A percentile compares a stretch with the other conserved stretches of the same genome.
Evolutionary conservation across 768 basidiomycete genomes (phyloP).

Genomic region (Trametes coccinea): DNA sequence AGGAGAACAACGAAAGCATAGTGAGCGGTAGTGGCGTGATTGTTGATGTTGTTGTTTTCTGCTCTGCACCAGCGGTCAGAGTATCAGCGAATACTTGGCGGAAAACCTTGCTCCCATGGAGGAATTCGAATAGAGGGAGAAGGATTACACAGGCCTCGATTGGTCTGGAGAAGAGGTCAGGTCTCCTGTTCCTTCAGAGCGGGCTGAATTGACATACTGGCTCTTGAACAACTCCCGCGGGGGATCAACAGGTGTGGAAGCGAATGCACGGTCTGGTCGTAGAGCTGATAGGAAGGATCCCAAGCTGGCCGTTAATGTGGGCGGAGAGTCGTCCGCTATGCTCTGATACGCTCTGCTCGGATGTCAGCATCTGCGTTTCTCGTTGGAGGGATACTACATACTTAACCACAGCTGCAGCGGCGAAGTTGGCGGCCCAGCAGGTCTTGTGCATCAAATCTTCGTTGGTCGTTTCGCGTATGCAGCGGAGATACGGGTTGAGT

Average conservation of each 20-base stretch:
- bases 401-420: constrained; percentile 53
- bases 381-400: constrained; percentile 29
- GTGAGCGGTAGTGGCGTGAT: constrained; percentile 45
- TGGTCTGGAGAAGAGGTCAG: constrained; percentile 44
- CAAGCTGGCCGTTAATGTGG: constrained; percentile 51
- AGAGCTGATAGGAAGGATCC: constrained; percentile 53
- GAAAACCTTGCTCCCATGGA: constrained; percentile 52
- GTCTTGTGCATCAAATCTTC: constrained; percentile 55
- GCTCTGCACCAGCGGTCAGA: constrained; percentile 23
- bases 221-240: constrained; percentile 57
- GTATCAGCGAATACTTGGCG: constrained; percentile 44
- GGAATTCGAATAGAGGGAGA: constrained; percentile 62
- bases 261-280: constrained; percentile 55
- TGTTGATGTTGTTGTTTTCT: constrained; percentile 23
- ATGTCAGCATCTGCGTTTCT: not conserved
- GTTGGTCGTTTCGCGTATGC: constrained; percentile 50
- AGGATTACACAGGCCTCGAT: constrained; percentile 60
- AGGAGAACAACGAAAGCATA: constrained; percentile 60
- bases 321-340: constrained; percentile 52
- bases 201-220: constrained; percentile 40
- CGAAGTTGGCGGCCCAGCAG: constrained; percentile 56
- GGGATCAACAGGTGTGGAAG: constrained; percentile 46
- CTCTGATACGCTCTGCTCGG: constrained; percentile 54
- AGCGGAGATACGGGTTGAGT: constrained; percentile 63
- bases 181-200: not conserved